phyloP scores from a whole-genome alignment of 768 basidiomycete species.

The Infundibulicybe gibba region DNA sequence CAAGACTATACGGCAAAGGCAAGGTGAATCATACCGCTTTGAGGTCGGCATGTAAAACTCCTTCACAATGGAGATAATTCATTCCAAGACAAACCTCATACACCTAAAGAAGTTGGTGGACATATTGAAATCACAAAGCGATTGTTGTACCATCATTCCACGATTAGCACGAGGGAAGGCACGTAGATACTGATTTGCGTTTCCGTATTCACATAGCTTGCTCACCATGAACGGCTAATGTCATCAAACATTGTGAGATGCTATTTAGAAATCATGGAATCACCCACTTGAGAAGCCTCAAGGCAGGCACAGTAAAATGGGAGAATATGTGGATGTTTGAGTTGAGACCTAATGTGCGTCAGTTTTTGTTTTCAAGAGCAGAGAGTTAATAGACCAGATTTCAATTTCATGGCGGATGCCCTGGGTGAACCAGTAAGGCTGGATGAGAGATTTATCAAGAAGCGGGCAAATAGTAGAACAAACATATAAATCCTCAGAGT shows the following conservation, averaged over 20 bases:
- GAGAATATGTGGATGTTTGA: constrained; percentile 1
- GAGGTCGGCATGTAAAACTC: constrained; percentile 7
- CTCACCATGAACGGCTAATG: constrained; percentile 7
- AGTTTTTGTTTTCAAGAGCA: not conserved
- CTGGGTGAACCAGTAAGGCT: not conserved
- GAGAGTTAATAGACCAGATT: not conserved
- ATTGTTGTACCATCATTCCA: not conserved
- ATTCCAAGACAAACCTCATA: constrained; percentile 7
- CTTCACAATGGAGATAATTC: constrained; percentile 4
- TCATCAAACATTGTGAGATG: not conserved
- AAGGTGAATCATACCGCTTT: constrained; percentile 4
- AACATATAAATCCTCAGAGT: constrained; percentile 24
- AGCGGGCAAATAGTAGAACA: not conserved
- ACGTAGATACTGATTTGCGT: constrained; percentile 2
- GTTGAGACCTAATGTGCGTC: not conserved
- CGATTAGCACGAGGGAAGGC: constrained; percentile 2
- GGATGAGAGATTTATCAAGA: not conserved
- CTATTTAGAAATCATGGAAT: not conserved
- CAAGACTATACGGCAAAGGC: not conserved
- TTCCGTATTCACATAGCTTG: constrained; percentile 6
- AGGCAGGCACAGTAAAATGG: constrained; percentile 3
- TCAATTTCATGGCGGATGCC: not conserved
- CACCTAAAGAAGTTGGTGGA: not conserved
- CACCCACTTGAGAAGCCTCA: not conserved
- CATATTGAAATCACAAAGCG: not conserved